A percentile compares a stretch with the other conserved stretches of the same genome.
phyloP scores from a whole-genome alignment of 2,329 filamentous ascomycete genomes.

The Diaporthe destruens region DNA sequence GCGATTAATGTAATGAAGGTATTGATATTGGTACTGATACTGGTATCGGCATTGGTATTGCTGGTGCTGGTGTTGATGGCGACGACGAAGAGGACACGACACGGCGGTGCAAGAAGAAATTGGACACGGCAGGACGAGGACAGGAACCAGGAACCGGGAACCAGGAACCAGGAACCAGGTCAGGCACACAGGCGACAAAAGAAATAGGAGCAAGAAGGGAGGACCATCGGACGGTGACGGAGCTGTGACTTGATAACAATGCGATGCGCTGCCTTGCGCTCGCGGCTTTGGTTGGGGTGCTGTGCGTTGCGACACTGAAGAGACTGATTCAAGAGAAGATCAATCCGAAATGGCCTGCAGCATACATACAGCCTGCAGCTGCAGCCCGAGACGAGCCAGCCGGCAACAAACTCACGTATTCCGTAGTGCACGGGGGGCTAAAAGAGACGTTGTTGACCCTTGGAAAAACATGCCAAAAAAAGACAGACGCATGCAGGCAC shows the following conservation, averaged over 20 bases:
- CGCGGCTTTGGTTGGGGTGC: neutral
- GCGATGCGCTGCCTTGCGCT: neutral
- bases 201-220: constrained; percentile 1
- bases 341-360: neutral
- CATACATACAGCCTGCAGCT: neutral
- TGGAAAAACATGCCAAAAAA: constrained; percentile 12
- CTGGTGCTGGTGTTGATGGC: neutral
- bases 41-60: too few relatives aligned
- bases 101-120: too few relatives aligned
- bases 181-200: constrained; percentile 26
- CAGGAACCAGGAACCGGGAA: constrained; percentile 7
- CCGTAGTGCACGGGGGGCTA: neutral
- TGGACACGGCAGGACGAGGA: neutral
- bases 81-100: neutral
- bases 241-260: constrained; percentile 4
- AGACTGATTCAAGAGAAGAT: neutral
- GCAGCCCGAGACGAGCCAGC: too few relatives aligned
- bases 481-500: constrained; percentile 7
- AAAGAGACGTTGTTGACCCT: constrained; percentile 13
- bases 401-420: too few relatives aligned
- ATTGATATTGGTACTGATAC: neutral
- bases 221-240: constrained; percentile 23
- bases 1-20: neutral
- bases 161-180: too few relatives aligned
- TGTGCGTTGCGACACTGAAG: constrained; percentile 4